phyloP scores from a whole-genome alignment of 2,329 filamentous ascomycete species.

The Hypoxylon rubiginosum region DNA sequence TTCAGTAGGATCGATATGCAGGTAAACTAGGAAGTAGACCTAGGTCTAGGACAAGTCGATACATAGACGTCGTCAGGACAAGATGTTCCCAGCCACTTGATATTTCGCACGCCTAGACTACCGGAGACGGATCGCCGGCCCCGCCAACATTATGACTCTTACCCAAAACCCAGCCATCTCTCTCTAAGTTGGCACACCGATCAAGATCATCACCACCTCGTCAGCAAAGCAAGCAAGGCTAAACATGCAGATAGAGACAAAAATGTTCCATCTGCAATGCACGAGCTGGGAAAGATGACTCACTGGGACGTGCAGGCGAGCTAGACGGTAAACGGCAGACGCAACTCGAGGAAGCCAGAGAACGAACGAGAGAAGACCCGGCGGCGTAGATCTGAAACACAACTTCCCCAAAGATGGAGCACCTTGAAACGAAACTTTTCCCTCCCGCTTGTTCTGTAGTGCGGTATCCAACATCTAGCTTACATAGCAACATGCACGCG shows the following conservation, averaged over 20 bases:
- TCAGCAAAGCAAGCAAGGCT: constrained; percentile 4
- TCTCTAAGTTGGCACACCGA: constrained; percentile 13
- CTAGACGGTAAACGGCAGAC: constrained; percentile 17
- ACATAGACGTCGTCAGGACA: constrained; percentile 17
- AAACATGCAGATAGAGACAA: constrained; percentile 23
- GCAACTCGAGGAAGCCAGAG: not conserved
- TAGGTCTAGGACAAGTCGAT: constrained; percentile 21
- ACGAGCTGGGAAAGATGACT: constrained; percentile 44
- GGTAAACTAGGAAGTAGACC: not conserved
- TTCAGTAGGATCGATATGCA: constrained; percentile 4
- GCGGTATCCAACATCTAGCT: constrained; percentile 2
- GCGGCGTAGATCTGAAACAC: constrained; percentile 46
- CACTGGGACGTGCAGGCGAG: constrained; percentile 27
- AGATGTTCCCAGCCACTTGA: constrained; percentile 40
- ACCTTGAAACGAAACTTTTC: constrained; percentile 46
- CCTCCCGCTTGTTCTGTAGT: not conserved
- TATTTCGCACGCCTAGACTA: constrained; percentile 21
- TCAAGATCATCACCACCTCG: constrained; percentile 12
- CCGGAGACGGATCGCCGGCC: constrained; percentile 28
- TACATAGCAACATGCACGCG: constrained; percentile 12
- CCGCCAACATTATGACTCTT: constrained; percentile 20
- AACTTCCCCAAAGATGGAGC: constrained; percentile 33
- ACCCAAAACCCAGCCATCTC: constrained; percentile 10
- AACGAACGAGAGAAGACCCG: constrained; percentile 35
- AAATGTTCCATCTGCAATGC: constrained; percentile 32